Evolutionary conservation across 352 stramenopile species (phyloP), one percentile per base, ranked within the genome.

Genomic region (Globisporangium spinosum): DNA sequence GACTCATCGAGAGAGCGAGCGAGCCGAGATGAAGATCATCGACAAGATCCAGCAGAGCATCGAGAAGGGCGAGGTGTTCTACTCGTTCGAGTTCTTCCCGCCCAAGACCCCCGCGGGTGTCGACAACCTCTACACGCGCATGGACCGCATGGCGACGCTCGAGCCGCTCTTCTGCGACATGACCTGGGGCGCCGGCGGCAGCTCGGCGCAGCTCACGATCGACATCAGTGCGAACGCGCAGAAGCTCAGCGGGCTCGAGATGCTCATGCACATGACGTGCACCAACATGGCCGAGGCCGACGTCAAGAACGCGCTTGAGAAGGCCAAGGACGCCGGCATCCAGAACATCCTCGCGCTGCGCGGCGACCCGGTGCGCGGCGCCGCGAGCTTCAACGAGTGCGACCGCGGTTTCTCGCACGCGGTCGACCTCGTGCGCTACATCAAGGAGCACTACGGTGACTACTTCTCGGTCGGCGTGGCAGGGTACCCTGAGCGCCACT

Each of bases 11-110:
- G 40, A 45, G 12, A 15, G 29, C 20, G 2, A 64, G 38, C 3
- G n/a, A 32, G 27, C 40, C 29, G 27, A 15, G 67, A 94, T 95
- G 89, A 93, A 93, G 76, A 87, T 96, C 75, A 86, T 90, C 71
- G 89, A 97, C 71, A 97, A 97, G 83, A 97, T 96, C 70, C 80
- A 79, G 60, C 78, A 87, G 57, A 85, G 87, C 59, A 67, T 95
- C 43, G 83, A 79, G 49, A 86, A 91, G 72, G 77, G 91, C 67
- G 86, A 97, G 76, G 73, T 83, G 3, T 98, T 97, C 74, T 97
- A 98, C 80, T 99, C 97, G 60, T 98, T 99, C 69, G 98, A 99
- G 85, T 99, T 98, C 79, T 99, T 99, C 85, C 97, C 98, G 47
- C 97, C 98, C 57, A 97, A 97, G 67, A 99, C 97, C 20, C 85